Evolutionary conservation across 177 flowering plant species (phyloP), one percentile per base, ranked within the genome.

Genomic region (Telopea speciosissima): DNA sequence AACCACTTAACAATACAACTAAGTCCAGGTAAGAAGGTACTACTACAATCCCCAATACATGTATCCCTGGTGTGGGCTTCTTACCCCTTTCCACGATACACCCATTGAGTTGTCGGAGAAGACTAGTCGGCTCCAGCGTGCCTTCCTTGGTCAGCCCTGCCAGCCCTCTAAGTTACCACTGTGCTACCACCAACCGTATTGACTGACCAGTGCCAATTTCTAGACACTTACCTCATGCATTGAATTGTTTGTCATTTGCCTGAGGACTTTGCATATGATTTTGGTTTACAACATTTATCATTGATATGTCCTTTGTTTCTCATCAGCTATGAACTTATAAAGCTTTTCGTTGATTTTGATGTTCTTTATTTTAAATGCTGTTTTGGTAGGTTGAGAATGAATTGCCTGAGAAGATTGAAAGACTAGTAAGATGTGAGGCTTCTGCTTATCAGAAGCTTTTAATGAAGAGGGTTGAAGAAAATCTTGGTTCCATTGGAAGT

Each of bases 401-500:
- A 82, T 84, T 96, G 77, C 99, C 99, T 74, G 97, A 88, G 79
- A 96, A 96, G 88, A 96, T 96, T 75, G 99, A 96, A 80, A 88
- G 99, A 76, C 94, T 96, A 62, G 75, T 96, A 64, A 84, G 99
- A 76, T 96, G 99, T 74, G 98, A 96, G 80, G 91, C 99, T 63
- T 96, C 99, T 77, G 93, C 98, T 40, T 96, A 96, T 81, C 99
- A 96, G 81, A 96, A 96, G 80, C 91, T 96, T 72, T 76, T 96
- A 81, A 96, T 96, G 95, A 91, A 89, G 87, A 88, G 99, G 79
- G 97, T 96, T 44, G 98, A 88, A 79, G 99, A 93, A 24, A 96
- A 96, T 81, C 98, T 96, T 72, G 99, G 99, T 42, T 79, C 95
- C 24, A 78, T 96, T 71, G 97, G 97, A 70, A 84, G 69, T 82